Evolutionary conservation across 2,329 filamentous ascomycete species (phyloP), one percentile per base, ranked within the genome.

Genomic region (Ophiostoma sp.): DNA sequence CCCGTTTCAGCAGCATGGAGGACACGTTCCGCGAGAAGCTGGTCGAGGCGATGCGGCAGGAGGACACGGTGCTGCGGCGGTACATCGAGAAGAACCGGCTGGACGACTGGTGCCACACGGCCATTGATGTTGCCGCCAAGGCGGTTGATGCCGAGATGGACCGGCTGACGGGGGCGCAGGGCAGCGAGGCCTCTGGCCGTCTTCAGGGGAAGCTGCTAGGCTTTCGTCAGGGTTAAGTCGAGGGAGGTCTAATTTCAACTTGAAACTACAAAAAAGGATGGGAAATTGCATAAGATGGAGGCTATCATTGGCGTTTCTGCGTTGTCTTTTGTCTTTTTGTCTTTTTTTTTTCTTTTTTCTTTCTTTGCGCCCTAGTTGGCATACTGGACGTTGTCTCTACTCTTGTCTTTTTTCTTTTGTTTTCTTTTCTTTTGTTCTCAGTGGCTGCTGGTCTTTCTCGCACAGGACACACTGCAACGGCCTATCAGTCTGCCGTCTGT

Each of bases 1-100:
- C 69, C 13, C 84, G 88, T 68, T 87, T 88, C 80, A 79, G 81
- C 76, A 79, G 82, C 62, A 84, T 89, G 75, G 86, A 89, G 71
- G 85, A 88, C 60, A 85, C 87, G 62, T 85, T 91, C 75, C 85
- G 88, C 71, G 83, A 87, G 71, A 89, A 88, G 71, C 85, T 96
- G 71, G 80, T 89, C 36, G 86, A 88, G 35, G 91, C 92, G 71
- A 90, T 95, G 81, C 83, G 86, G 71, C 83, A 84, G 71, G 93
- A 97, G 79, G 90, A 94, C 76, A 83, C 85, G 72, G 77, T 85
- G 13, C 82, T 97, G 54, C 80, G 83, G 68, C 83, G 84, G 68
- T 87, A 87, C 76, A 83, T 95, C 27, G 86, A 90, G 70, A 89
- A 89, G 77, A 84, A 87, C 71, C 84, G 88, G 52, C 83, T 97